A percentile compares a stretch with the other conserved stretches of the same genome.
These are phyloP conservation scores for Mycosphaerella arachidis DNA, from an alignment of 2,329 filamentous ascomycete genomes.

Conservation along the genomic window DNA sequence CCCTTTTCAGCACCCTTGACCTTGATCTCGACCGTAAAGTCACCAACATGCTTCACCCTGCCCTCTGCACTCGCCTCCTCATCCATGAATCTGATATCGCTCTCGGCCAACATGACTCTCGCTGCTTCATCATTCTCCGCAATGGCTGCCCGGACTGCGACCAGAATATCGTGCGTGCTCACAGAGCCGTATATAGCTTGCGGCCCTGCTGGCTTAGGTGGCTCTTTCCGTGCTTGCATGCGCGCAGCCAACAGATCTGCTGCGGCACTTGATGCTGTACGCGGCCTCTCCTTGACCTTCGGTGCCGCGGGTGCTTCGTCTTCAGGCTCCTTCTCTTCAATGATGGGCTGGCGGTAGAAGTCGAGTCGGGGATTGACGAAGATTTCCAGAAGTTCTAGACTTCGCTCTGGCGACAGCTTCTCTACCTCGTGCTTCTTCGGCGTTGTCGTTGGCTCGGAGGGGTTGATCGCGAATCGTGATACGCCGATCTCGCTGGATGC, in stretches of 20 bases:
- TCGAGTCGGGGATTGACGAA: constrained; percentile 46
- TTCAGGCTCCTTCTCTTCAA: constrained; percentile 32
- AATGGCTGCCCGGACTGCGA: constrained; percentile 46
- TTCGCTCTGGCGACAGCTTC: constrained; percentile 39
- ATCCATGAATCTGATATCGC: constrained; percentile 49
- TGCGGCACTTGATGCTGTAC: constrained; percentile 22
- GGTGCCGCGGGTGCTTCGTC: constrained; percentile 13
- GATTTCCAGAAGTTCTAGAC: constrained; percentile 45
- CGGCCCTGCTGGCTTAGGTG: constrained; percentile 16
- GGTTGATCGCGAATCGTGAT: background rate
- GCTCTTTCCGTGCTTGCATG: constrained; percentile 10
- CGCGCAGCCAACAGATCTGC: constrained; percentile 30
- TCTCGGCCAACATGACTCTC: constrained; percentile 46
- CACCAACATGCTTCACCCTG: constrained; percentile 49
- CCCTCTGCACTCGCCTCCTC: constrained; percentile 33
- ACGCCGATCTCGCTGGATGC: background rate
- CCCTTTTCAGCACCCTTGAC: constrained; percentile 44
- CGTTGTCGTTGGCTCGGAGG: constrained; percentile 11
- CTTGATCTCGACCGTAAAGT: constrained; percentile 50
- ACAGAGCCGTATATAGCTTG: constrained; percentile 52
- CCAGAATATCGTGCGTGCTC: constrained; percentile 49
- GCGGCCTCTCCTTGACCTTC: constrained; percentile 11
- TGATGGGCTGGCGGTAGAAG: constrained; percentile 45
- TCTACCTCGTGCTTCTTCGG: constrained; percentile 33
- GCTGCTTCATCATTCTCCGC: constrained; percentile 50